Evolutionary conservation across 139 green algal species (phyloP), one percentile per base, ranked within the genome.

Genomic region (Micractinium conductrix): DNA sequence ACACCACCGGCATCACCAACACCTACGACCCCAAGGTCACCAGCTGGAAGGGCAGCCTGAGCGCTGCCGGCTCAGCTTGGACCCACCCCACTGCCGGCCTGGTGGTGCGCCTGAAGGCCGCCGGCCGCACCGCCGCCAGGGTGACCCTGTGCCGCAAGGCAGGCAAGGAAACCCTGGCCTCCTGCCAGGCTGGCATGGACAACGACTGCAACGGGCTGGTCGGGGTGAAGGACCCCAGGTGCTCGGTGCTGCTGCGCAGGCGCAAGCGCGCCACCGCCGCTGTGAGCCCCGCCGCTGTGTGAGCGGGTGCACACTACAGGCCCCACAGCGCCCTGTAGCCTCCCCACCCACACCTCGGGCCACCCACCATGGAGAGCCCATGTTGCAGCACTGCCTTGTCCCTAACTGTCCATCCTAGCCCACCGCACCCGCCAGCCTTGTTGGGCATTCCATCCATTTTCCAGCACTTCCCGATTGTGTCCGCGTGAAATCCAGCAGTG

Each of bases 1-100:
- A 81, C 75, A 81, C 53, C 35, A 7, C 75, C 30, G 35, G 33
- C 75, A 81, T 81, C 75, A 55, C 75, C 75, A 81, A 81, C 75
- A 81, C 37, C 12, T 81, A 38, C 8, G 53, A 81, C 53, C 45
- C 53, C 35, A 10, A 21, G 10, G 21, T 8, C 35, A 81, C 75
- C 35, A 50, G 53, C 35, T 81, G 53, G 53, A 33, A 28, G 21
- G 37, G 35, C 0, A 14, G 53, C 7, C 75, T 81, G 50, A 22
- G 9, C 45, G 22, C 44, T 28, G 37, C 35, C 26, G 38, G 38
- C 50, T 22, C 70, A 37, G 38, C 53, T 1, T 81, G 53, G 53
- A 28, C 28, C 12, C 35, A 40, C 35, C 75, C 75, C 35, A 44
- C 45, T 48, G 38, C 53, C 7, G 75, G 75, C 1, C 75, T 81